phyloP scores from a whole-genome alignment of 805 yeast genomes.

The Wickerhamomyces pijperi region DNA sequence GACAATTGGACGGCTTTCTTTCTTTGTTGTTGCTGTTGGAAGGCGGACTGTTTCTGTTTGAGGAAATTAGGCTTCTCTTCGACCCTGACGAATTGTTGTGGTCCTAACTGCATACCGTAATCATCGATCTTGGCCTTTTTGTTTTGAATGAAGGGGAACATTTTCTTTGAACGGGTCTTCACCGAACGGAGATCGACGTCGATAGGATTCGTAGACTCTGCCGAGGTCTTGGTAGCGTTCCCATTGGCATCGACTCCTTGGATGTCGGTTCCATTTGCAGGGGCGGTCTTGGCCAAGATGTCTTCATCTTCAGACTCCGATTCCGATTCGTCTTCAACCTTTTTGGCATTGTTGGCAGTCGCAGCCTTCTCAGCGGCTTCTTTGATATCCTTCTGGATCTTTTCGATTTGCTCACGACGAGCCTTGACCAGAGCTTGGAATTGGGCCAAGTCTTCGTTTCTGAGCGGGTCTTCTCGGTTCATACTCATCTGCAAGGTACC shows the following conservation, averaged over 20 bases:
- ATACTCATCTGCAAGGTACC: constrained; percentile 29
- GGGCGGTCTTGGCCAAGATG: constrained; percentile 10
- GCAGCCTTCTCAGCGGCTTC: constrained; percentile 21
- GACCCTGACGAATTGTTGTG: constrained; percentile 46
- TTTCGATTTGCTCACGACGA: constrained; percentile 14
- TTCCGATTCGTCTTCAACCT: constrained; percentile 15
- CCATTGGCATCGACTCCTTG: too few relatives aligned
- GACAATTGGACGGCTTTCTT: constrained; percentile 16
- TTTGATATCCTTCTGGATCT: constrained; percentile 26
- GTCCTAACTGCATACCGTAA: constrained; percentile 72
- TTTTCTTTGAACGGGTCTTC: constrained; percentile 26
- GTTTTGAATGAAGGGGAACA: constrained; percentile 66
- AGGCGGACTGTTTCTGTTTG: background rate
- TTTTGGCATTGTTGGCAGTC: constrained; percentile 7
- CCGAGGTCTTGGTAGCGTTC: too few relatives aligned
- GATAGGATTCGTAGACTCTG: too few relatives aligned
- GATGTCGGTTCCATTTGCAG: constrained; percentile 6
- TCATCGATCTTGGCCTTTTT: constrained; percentile 59
- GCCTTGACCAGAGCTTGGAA: constrained; percentile 35
- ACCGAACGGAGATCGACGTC: constrained; percentile 23
- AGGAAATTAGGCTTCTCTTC: constrained; percentile 25
- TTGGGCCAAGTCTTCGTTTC: constrained; percentile 36
- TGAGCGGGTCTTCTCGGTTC: constrained; percentile 36
- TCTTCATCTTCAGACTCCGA: constrained; percentile 19
- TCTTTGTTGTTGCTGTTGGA: constrained; percentile 14